Conservation (phyloP, 495 filamentous ascomycete species). For the Talaromyces adpressus region DNA sequence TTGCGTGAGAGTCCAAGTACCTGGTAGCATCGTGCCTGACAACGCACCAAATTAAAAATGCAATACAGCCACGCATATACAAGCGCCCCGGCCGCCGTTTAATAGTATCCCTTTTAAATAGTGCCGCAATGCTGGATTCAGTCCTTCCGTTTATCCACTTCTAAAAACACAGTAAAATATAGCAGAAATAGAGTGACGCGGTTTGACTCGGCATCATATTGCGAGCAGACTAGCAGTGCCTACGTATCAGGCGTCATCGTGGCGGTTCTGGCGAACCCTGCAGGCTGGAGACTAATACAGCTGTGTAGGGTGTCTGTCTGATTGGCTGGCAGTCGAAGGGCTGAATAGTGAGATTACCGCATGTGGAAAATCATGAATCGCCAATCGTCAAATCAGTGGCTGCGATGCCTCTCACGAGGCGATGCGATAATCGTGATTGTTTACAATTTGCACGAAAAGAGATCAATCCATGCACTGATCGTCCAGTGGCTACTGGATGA, state of each 20-base stretch:
- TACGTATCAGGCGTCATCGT: not conserved
- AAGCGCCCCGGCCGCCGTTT: slow-evolving; percentile 8
- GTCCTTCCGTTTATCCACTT: not conserved
- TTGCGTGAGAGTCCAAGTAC: not conserved
- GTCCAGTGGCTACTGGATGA: not conserved
- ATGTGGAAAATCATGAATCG: not conserved
- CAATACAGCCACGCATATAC: not conserved
- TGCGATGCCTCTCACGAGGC: not conserved
- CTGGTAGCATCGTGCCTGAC: not conserved
- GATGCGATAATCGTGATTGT: not conserved
- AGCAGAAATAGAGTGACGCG: not conserved
- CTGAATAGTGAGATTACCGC: not conserved
- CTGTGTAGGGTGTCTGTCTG: not conserved
- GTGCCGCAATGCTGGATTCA: not conserved
- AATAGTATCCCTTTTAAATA: not conserved
- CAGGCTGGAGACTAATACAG: not conserved
- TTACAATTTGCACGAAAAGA: not conserved
- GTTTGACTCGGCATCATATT: not conserved
- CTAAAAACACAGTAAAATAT: too few relatives aligned
- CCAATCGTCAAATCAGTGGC: not conserved
- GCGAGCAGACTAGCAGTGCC: not conserved
- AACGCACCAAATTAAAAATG: not conserved
- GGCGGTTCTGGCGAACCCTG: not conserved
- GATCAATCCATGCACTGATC: not conserved
- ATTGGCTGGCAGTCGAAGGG: not conserved